Evolutionary conservation across 768 basidiomycete genomes (phyloP), one percentile per base, ranked within the genome.

Genomic region (Pseudohyphozyma bogoriensis): DNA sequence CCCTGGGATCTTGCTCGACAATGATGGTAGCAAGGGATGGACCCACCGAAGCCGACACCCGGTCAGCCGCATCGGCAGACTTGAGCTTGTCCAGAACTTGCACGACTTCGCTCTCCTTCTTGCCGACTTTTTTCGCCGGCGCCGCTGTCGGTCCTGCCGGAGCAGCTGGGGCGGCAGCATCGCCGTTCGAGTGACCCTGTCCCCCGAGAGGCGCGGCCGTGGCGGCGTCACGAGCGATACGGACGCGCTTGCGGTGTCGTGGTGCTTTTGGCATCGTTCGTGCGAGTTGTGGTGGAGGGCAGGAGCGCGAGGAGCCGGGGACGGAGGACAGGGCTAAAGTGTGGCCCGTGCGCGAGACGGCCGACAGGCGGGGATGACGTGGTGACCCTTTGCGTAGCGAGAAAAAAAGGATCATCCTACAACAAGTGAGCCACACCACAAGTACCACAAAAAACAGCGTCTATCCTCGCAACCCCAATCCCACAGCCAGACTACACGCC

Each of bases 21-120:
- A n/a, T n/a, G n/a, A n/a, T n/a, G n/a, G n/a, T n/a, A 9, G 33
- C 29, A 52, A 1, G 15, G n/a, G 33, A 39, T 28, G 16, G 12
- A 53, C 64, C 44, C 51, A 65, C 65, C 12, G 31, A 28, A 4
- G 65, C 65, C 39, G 51, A 60, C 7, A 59, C 53, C 29, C 65
- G 45, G 20, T 66, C 65, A 1, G 58, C 35, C 4, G 44, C 16
- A 6, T 66, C 56, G 6, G 18, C 20, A 2, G 29, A 39, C 31
- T 58, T n/a, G 39, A 66, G 61, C 31, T 66, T 59, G 61, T 66
- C 65, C n/a, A 66, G 42, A 18, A 66, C 42, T 24, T 40, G 39
- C 4, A 53, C 36, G 29, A 66, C 56, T 37, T 66, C 65, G 5
- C 47, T 46, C n/a, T 66, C 65, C 61, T 62, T 66, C 58, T 60